Evolutionary conservation across 345 rosid species (phyloP).

Genomic region (Triadica sebifera): DNA sequence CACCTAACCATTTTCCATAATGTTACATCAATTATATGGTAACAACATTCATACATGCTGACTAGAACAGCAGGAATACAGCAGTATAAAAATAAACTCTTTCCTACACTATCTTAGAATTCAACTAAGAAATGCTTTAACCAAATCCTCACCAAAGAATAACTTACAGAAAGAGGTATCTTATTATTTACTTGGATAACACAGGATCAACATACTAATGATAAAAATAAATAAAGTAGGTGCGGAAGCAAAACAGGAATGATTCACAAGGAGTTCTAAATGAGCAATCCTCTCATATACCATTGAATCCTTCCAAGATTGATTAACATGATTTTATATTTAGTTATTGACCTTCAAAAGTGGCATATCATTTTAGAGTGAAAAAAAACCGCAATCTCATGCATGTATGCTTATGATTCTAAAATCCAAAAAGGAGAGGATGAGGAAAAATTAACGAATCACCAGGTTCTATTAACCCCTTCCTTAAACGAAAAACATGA

Average conservation of each 20-base stretch:
- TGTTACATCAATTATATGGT: not conserved
- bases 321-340: not conserved
- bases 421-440: not conserved
- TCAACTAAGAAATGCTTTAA: not conserved
- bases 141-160: not conserved
- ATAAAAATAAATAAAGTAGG: not conserved
- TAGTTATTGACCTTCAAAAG: not conserved
- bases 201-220: not conserved
- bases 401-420: not conserved
- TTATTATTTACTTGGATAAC: not conserved
- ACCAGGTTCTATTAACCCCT: not conserved
- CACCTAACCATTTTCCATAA: not conserved
- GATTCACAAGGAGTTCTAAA: not conserved
- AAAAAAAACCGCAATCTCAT: not conserved
- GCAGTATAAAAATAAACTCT: not conserved
- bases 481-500: not conserved
- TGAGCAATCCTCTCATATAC: not conserved
- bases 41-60: not conserved
- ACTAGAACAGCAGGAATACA: not conserved
- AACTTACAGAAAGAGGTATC: not conserved
- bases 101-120: not conserved
- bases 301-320: not conserved
- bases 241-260: not conserved
- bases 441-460: not conserved
- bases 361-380: not conserved